A percentile compares a stretch with the other conserved stretches of the same genome.
Evolutionary conservation across 331 rosid species (phyloP).

Genomic region (Telfairia occidentalis): DNA sequence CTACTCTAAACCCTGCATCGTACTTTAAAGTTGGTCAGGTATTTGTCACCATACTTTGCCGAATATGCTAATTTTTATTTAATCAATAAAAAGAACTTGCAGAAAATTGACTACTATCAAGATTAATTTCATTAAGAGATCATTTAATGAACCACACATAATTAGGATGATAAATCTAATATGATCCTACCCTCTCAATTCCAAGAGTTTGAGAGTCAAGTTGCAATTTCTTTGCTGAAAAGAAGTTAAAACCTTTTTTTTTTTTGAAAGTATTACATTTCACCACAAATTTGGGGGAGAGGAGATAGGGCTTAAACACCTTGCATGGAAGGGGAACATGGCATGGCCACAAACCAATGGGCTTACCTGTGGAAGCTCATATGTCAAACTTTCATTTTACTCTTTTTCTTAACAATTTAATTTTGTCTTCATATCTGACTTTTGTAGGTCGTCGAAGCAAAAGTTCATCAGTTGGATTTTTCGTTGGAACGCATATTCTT

Average conservation of each 20-base stretch:
- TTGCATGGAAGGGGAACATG: background rate
- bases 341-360: background rate
- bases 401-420: background rate
- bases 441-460: conserved; percentile 78
- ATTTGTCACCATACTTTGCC: conserved; percentile 10
- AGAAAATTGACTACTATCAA: background rate
- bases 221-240: background rate
- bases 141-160: background rate
- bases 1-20: conserved; percentile 52
- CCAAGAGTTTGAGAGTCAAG: background rate
- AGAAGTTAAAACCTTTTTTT: background rate
- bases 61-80: background rate
- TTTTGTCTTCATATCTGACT: conserved; percentile 11
- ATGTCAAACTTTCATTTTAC: background rate
- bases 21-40: conserved; percentile 93
- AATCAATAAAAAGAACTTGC: background rate
- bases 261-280: background rate
- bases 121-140: background rate
- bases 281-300: background rate
- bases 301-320: background rate
- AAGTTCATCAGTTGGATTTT: conserved; percentile 74
- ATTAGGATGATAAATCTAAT: background rate
- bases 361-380: background rate
- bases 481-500: conserved; percentile 62
- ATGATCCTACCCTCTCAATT: background rate